Conservation (phyloP, 148 eudicot species). For the Vaccinium darrowii region DNA sequence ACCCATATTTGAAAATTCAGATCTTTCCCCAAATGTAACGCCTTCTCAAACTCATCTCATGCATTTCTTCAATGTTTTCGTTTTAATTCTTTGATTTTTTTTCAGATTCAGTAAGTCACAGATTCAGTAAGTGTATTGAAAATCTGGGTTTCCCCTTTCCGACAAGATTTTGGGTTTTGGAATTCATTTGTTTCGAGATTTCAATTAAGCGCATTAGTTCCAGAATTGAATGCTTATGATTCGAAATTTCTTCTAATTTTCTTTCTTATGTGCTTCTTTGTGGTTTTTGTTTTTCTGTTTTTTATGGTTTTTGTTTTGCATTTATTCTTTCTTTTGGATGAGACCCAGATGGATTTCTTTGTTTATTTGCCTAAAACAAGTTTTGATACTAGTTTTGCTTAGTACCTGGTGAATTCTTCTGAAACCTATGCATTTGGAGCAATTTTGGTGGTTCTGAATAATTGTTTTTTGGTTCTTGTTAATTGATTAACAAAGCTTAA, state of each 20-base stretch:
- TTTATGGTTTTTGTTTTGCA: no score
- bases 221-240: neutral
- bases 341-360: neutral
- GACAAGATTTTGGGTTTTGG: neutral
- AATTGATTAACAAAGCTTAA: neutral
- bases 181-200: neutral
- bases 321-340: neutral
- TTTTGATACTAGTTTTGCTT: neutral
- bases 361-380: neutral
- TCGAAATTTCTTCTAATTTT: neutral
- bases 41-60: neutral
- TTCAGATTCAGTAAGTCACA: neutral
- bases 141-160: neutral
- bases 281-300: neutral
- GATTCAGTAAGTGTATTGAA: neutral
- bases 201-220: neutral
- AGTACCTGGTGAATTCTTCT: slow-evolving; percentile 4
- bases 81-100: neutral
- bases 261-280: neutral
- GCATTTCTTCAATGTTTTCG: neutral
- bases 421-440: slow-evolving; percentile 4
- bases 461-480: neutral
- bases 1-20: slow-evolving; percentile 56
- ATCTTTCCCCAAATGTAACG: slow-evolving; percentile 63
- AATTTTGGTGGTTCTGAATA: neutral